phyloP scores from a whole-genome alignment of 441 rosid species.

The Brassica balearica region DNA sequence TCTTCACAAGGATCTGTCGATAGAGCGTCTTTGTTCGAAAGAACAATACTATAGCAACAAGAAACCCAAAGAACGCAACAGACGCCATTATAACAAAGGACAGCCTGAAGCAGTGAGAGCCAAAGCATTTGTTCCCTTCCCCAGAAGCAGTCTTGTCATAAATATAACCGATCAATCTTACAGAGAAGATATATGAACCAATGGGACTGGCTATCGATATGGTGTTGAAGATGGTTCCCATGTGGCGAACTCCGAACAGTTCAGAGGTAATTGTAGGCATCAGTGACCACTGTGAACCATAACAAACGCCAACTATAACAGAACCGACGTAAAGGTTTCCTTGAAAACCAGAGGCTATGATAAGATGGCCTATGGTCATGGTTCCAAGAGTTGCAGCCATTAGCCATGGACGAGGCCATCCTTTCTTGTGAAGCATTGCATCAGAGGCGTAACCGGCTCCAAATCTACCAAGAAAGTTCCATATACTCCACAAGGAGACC shows the following conservation, averaged over 20 bases:
- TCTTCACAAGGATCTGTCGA: constrained; percentile 49
- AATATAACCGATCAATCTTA: constrained; percentile 68
- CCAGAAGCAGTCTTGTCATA: constrained; percentile 68
- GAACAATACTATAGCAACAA: constrained; percentile 60
- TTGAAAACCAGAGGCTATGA: constrained; percentile 61
- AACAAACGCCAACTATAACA: constrained; percentile 69
- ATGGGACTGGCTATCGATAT: constrained; percentile 72
- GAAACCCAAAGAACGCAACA: constrained; percentile 65
- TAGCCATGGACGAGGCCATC: constrained; percentile 66
- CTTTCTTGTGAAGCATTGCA: constrained; percentile 51
- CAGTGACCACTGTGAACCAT: constrained; percentile 84
- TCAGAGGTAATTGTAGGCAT: constrained; percentile 80
- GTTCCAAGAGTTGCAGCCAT: constrained; percentile 62
- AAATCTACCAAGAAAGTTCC: constrained; percentile 70
- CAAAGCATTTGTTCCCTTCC: constrained; percentile 55
- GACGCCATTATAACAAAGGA: constrained; percentile 76
- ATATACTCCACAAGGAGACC: constrained; percentile 71
- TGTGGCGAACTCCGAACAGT: constrained; percentile 64
- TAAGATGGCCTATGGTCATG: constrained; percentile 56
- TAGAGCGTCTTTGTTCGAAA: constrained; percentile 68
- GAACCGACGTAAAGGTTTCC: constrained; percentile 63
- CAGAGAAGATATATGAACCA: constrained; percentile 80
- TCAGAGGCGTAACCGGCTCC: constrained; percentile 74
- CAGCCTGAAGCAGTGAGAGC: constrained; percentile 70
- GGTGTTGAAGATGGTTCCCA: constrained; percentile 83